Evolutionary conservation across 2,329 filamentous ascomycete genomes (phyloP).

Genomic region (Teratosphaeria zuluensis): DNA sequence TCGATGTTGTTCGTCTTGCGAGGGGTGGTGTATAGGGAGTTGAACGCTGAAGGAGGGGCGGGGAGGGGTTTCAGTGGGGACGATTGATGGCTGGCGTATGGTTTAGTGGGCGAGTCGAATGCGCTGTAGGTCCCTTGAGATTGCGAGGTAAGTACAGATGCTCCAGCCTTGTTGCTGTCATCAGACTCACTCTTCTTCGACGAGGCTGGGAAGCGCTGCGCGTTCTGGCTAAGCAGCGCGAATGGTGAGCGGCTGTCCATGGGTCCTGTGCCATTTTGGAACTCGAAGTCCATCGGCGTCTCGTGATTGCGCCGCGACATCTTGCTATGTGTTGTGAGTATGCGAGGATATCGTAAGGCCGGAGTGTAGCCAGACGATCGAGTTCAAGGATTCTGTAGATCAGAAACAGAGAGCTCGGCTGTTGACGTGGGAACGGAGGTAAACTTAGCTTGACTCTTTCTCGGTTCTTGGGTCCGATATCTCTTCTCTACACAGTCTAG

Average conservation of each 20-base stretch:
- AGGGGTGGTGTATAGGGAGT: slow-evolving; percentile 29
- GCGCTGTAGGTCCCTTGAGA: slow-evolving; percentile 19
- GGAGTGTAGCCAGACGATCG: background rate
- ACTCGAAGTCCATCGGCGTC: slow-evolving; percentile 45
- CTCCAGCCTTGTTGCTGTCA: background rate
- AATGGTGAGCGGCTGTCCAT: slow-evolving; percentile 41
- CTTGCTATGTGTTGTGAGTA: background rate
- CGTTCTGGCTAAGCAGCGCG: slow-evolving; percentile 27
- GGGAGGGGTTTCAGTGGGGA: slow-evolving; percentile 31
- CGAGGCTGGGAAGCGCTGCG: slow-evolving; percentile 18
- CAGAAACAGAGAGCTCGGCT: background rate
- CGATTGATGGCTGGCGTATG: slow-evolving; percentile 35
- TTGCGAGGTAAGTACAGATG: background rate
- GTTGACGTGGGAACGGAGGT: background rate
- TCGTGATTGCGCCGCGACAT: slow-evolving; percentile 9
- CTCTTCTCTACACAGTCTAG: too few species aligned
- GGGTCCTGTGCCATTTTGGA: slow-evolving; percentile 37
- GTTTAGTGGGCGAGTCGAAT: slow-evolving; percentile 41
- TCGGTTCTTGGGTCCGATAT: background rate
- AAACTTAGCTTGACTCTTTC: background rate
- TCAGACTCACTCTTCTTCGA: slow-evolving; percentile 12
- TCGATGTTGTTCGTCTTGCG: slow-evolving; percentile 25
- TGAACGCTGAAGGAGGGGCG: slow-evolving; percentile 25
- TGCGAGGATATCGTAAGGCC: background rate
- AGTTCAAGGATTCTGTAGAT: background rate